Conservation (phyloP, 805 yeast species). For the Brettanomyces nanus region DNA sequence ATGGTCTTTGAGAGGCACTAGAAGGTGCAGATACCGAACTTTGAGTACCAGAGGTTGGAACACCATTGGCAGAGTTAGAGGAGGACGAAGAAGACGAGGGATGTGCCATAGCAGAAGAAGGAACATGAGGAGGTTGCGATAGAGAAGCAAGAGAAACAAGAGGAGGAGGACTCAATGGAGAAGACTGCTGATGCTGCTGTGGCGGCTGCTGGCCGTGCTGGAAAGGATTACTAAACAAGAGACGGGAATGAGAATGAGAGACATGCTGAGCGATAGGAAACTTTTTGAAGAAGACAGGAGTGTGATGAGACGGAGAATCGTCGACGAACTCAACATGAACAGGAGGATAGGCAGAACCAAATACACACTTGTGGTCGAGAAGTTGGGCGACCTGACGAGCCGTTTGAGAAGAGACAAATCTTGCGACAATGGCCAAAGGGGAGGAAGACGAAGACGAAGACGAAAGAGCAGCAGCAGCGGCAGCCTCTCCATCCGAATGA, state of each 20-base stretch:
- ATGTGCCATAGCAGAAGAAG: no score
- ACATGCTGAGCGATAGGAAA: background rate
- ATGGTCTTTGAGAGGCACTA: background rate
- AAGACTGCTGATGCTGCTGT: slow-evolving; percentile 5
- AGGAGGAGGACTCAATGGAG: slow-evolving; percentile 3
- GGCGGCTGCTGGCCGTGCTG: slow-evolving; percentile 5
- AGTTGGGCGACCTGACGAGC: slow-evolving; percentile 36
- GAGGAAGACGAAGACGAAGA: no score
- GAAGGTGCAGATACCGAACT: no score
- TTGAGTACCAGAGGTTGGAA: no score
- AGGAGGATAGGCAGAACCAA: slow-evolving; percentile 41
- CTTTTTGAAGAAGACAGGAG: background rate
- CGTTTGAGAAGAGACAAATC: slow-evolving; percentile 34
- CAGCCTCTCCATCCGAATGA: no score
- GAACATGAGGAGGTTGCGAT: no score
- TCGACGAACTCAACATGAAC: slow-evolving; percentile 34
- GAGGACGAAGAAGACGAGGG: background rate
- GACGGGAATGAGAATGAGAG: slow-evolving; percentile 39
- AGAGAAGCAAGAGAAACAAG: no score
- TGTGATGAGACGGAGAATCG: slow-evolving; percentile 9
- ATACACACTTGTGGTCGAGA: slow-evolving; percentile 35
- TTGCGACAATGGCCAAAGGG: slow-evolving; percentile 37
- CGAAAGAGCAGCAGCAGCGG: no score
- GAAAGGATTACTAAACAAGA: slow-evolving; percentile 62
- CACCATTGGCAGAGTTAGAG: no score